Evolutionary conservation across 805 yeast genomes (phyloP).

Genomic region (Candida vaughaniae): DNA sequence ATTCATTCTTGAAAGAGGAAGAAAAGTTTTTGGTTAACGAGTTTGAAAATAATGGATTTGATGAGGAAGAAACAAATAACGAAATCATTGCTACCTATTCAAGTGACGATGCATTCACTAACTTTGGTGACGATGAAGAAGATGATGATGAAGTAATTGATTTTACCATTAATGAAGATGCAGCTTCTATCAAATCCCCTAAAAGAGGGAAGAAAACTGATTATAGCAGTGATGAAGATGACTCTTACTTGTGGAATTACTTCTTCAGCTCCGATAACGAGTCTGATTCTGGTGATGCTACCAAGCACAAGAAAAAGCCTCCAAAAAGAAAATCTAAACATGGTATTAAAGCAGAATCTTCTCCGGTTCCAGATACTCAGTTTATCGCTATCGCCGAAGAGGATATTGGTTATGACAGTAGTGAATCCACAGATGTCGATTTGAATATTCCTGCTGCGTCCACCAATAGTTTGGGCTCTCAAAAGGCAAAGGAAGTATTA

Average conservation of each 20-base stretch:
- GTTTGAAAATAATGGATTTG: conserved; percentile 46
- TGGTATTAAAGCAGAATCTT: background rate
- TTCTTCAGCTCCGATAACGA: conserved; percentile 52
- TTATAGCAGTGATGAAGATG: conserved; percentile 54
- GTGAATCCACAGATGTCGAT: conserved; percentile 95
- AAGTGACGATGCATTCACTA: conserved; percentile 17
- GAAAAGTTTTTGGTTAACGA: conserved; percentile 45
- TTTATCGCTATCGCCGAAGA: conserved; percentile 4
- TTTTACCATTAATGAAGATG: conserved; percentile 26
- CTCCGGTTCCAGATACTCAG: background rate
- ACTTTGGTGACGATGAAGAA: conserved; percentile 25
- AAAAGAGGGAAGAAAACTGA: conserved; percentile 6
- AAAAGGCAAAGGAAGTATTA: conserved; percentile 90
- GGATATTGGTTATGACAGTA: conserved; percentile 52
- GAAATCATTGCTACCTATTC: conserved; percentile 5
- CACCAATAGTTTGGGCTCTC: conserved; percentile 59
- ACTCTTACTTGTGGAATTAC: conserved; percentile 72
- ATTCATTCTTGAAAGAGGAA: conserved; percentile 42
- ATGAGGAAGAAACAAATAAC: conserved; percentile 31
- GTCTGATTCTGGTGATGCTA: conserved; percentile 17
- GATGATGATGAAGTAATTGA: conserved; percentile 42
- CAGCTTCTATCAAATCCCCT: conserved; percentile 1
- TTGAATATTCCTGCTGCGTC: conserved; percentile 72
- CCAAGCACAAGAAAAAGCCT: conserved; percentile 16
- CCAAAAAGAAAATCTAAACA: conserved; percentile 16